Percentiles rank a stretch among this genome's conserved stretches.
phyloP scores from a whole-genome alignment of 345 rosid species.

The Gossypium anomalum region DNA sequence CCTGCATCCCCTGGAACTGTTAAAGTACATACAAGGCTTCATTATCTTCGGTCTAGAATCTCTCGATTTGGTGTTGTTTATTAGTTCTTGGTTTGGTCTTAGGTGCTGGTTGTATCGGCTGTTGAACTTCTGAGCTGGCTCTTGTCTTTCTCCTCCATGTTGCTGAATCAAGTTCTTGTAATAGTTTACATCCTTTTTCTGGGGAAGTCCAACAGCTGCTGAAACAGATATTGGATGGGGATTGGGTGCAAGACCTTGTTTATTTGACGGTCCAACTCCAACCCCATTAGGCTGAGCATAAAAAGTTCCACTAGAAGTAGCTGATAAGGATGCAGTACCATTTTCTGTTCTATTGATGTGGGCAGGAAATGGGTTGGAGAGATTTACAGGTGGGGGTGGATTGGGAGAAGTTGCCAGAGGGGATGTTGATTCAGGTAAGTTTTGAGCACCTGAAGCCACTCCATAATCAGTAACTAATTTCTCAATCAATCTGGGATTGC shows the following conservation, averaged over 20 bases:
- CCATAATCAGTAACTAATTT: constrained; percentile 58
- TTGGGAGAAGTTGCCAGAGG: constrained; percentile 22
- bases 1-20: constrained; percentile 84
- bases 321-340: constrained; percentile 24
- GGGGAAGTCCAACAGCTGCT: constrained; percentile 38
- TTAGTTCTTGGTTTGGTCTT: constrained; percentile 47
- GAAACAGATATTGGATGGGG: constrained; percentile 32
- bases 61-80: constrained; percentile 48
- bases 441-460: constrained; percentile 37
- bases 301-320: constrained; percentile 46
- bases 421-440: constrained; percentile 22
- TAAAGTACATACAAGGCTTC: constrained; percentile 91
- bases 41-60: constrained; percentile 64
- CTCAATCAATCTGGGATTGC: constrained; percentile 74
- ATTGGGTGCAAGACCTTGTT: constrained; percentile 30
- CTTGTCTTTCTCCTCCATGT: constrained; percentile 92
- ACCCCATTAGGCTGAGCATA: constrained; percentile 43
- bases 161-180: constrained; percentile 94
- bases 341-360: constrained; percentile 41
- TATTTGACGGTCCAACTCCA: constrained; percentile 27
- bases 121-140: constrained; percentile 43
- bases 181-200: constrained; percentile 64
- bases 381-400: constrained; percentile 22
- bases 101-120: constrained; percentile 38
- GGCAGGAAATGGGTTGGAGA: constrained; percentile 31